Evolutionary conservation across 192 early-diverging fungal species (phyloP).

Genomic region (Dimargaris xerosporica): DNA sequence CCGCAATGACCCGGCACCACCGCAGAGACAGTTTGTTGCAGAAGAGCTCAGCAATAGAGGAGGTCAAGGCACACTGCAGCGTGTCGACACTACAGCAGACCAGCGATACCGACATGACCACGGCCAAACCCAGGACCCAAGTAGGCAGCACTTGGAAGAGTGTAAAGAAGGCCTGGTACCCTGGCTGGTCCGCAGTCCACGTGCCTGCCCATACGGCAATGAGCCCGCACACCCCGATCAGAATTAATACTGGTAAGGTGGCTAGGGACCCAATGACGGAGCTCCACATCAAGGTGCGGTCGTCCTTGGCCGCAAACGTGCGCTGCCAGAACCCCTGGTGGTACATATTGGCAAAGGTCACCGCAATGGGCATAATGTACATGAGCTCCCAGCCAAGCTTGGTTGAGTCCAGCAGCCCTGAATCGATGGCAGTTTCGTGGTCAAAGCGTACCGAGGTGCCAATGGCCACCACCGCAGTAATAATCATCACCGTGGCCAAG

Average conservation of each 20-base stretch:
- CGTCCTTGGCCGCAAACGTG: slow-evolving; percentile 46
- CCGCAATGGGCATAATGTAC: slow-evolving; percentile 42
- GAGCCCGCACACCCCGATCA: slow-evolving; percentile 45
- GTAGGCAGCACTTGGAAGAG: slow-evolving; percentile 35
- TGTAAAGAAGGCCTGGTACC: slow-evolving; percentile 50
- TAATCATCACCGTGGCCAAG: slow-evolving; percentile 35
- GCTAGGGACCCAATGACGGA: slow-evolving; percentile 36
- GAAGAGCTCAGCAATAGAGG: slow-evolving; percentile 40
- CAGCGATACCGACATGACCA: slow-evolving; percentile 42
- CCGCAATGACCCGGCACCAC: slow-evolving; percentile 24
- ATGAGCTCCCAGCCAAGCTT: slow-evolving; percentile 48
- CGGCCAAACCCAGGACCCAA: slow-evolving; percentile 43
- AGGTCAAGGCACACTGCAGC: slow-evolving; percentile 49
- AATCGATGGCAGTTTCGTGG: slow-evolving; percentile 29
- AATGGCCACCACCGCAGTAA: slow-evolving; percentile 34
- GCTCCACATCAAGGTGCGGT: slow-evolving; percentile 40
- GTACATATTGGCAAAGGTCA: slow-evolving; percentile 44
- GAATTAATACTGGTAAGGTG: slow-evolving; percentile 34
- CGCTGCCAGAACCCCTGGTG: slow-evolving; percentile 62
- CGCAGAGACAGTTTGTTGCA: slow-evolving; percentile 27
- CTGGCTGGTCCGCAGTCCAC: slow-evolving; percentile 28
- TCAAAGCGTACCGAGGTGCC: slow-evolving; percentile 34
- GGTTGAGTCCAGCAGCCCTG: slow-evolving; percentile 38
- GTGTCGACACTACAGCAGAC: slow-evolving; percentile 52
- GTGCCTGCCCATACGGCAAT: slow-evolving; percentile 47